Evolutionary conservation across 2,329 filamentous ascomycete species (phyloP).

Genomic region (Cercospora beticola): DNA sequence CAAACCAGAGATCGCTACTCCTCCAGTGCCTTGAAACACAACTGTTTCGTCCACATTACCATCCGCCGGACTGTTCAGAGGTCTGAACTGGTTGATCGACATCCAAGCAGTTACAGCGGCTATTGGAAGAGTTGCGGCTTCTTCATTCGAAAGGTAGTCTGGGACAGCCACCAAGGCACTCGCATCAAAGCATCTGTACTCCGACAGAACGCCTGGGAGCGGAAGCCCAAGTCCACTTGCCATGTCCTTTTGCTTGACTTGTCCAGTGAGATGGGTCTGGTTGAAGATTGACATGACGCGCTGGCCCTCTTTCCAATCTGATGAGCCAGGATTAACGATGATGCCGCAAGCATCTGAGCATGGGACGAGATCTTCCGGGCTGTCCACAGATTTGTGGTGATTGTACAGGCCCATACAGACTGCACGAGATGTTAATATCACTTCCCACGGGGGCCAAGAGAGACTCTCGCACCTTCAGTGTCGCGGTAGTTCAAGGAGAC

Average conservation of each 20-base stretch:
- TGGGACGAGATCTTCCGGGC: slow-evolving; percentile 54
- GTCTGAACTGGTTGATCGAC: slow-evolving; percentile 61
- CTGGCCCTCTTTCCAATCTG: slow-evolving; percentile 57
- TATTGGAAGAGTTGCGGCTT: slow-evolving; percentile 62
- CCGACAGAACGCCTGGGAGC: slow-evolving; percentile 56
- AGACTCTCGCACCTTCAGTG: slow-evolving; percentile 41
- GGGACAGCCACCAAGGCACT: slow-evolving; percentile 58
- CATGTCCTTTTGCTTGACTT: slow-evolving; percentile 58
- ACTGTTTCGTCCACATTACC: slow-evolving; percentile 39
- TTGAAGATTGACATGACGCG: slow-evolving; percentile 68
- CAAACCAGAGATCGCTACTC: slow-evolving; percentile 44
- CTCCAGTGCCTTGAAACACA: slow-evolving; percentile 47
- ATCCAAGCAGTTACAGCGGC: slow-evolving; percentile 66
- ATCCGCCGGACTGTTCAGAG: slow-evolving; percentile 52
- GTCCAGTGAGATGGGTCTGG: slow-evolving; percentile 57
- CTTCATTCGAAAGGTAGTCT: slow-evolving; percentile 57
- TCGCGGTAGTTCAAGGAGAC: slow-evolving; percentile 58
- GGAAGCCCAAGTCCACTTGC: slow-evolving; percentile 61
- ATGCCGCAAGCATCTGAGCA: slow-evolving; percentile 70
- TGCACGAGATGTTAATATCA: slow-evolving; percentile 32
- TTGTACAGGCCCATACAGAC: slow-evolving; percentile 66
- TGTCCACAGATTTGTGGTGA: slow-evolving; percentile 58
- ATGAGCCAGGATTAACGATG: slow-evolving; percentile 52
- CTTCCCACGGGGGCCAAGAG: not conserved
- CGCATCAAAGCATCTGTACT: slow-evolving; percentile 61